These are phyloP conservation scores for Eucalyptus guilfoylei DNA, from an alignment of 345 rosid genomes.

Conservation along the genomic window DNA sequence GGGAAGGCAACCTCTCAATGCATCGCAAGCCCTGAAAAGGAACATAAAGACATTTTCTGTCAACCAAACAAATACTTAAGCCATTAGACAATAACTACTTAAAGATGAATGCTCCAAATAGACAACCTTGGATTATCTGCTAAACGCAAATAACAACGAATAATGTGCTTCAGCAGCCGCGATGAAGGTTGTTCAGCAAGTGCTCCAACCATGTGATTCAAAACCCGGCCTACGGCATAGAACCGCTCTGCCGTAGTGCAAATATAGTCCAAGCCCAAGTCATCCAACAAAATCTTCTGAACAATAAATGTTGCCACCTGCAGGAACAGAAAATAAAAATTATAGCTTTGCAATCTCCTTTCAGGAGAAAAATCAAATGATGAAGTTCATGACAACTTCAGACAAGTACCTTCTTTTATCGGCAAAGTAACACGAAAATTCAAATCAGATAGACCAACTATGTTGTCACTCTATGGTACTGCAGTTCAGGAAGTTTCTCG, in stretches of 20 bases:
- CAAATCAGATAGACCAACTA: not conserved
- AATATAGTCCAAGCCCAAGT: constrained; percentile 93
- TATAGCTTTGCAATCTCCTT: not conserved
- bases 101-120: not conserved
- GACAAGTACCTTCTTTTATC: not conserved
- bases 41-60: not conserved
- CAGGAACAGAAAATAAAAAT: not conserved
- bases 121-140: constrained; percentile 88
- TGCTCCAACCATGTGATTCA: constrained; percentile 90
- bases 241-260: constrained; percentile 94
- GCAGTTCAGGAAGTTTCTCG: not conserved
- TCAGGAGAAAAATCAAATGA: not conserved
- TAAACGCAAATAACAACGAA: constrained; percentile 84
- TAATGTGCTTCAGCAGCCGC: constrained; percentile 80
- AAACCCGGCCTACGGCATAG: constrained; percentile 89
- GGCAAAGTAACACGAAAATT: not conserved
- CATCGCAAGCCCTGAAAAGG: constrained; percentile 79
- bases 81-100: not conserved
- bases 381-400: not conserved
- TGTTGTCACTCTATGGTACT: not conserved
- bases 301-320: constrained; percentile 98
- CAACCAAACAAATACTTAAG: not conserved
- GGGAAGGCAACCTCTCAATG: constrained; percentile 79
- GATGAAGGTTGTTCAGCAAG: constrained; percentile 93
- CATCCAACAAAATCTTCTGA: constrained; percentile 90